A percentile compares a stretch with the other conserved stretches of the same genome.
phyloP scores from a whole-genome alignment of 306 rosid species.

The Morella rubra region DNA sequence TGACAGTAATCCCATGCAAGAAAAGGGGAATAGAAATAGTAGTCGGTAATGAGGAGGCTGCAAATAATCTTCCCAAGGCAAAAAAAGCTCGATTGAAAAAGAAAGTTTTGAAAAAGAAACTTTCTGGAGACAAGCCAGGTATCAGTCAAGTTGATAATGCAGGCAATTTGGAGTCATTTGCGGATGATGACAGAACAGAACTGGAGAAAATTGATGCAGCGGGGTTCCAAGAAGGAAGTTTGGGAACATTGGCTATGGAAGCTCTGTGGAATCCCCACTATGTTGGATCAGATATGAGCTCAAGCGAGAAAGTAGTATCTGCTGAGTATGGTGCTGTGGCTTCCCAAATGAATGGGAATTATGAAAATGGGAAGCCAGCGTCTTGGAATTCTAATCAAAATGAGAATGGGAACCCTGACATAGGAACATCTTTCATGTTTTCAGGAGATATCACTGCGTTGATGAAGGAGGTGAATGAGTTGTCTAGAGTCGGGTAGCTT shows the following conservation, averaged over 20 bases:
- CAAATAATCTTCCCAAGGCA: conserved; percentile 36
- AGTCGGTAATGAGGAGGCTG: conserved; percentile 31
- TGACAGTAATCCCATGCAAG: conserved; percentile 76
- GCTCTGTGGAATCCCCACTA: conserved; percentile 26
- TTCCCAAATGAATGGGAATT: conserved; percentile 13
- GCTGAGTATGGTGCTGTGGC: conserved; percentile 29
- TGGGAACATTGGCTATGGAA: conserved; percentile 22
- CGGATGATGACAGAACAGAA: conserved; percentile 18
- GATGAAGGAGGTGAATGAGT: conserved; percentile 29
- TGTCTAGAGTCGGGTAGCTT: conserved; percentile 13
- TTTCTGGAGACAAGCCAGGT: conserved; percentile 25
- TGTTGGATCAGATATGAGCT: conserved; percentile 19
- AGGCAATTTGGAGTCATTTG: conserved; percentile 13
- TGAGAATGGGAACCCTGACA: conserved; percentile 20
- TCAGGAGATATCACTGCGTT: conserved; percentile 18
- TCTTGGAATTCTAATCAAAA: conserved; percentile 28
- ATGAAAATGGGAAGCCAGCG: conserved; percentile 33
- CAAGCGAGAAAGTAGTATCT: conserved; percentile 31
- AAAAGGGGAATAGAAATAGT: conserved; percentile 45
- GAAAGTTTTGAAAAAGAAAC: conserved; percentile 46
- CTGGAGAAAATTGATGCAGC: conserved; percentile 21
- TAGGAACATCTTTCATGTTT: conserved; percentile 18
- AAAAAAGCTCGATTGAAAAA: conserved; percentile 55
- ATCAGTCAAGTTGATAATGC: conserved; percentile 17
- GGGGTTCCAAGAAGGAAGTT: conserved; percentile 20